Conservation (phyloP, 108 stramenopile genomes). For the Aurantiochytrium sp. region DNA sequence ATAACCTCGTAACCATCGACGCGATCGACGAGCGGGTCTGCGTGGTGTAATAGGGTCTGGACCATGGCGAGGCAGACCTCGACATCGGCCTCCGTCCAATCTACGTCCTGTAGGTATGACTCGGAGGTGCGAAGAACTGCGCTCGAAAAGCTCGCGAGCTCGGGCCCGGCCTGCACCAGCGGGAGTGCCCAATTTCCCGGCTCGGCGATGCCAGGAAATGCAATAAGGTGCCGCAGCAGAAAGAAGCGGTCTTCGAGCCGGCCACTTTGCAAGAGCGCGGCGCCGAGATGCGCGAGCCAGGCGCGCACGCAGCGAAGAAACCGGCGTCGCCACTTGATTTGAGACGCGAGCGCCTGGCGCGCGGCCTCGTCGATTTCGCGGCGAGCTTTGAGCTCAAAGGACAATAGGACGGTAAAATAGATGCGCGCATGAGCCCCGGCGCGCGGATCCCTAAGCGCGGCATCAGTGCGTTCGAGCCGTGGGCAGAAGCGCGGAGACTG, state of each 20-base stretch:
- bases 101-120: not conserved
- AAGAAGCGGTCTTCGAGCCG: not conserved
- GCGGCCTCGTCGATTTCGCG: not conserved
- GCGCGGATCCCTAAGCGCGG: not conserved
- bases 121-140: not conserved
- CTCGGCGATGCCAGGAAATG: not conserved
- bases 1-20: not conserved
- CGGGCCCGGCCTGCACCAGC: not conserved
- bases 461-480: not conserved
- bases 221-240: not conserved
- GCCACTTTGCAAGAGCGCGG: not conserved
- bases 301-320: not conserved
- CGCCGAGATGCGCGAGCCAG: not conserved
- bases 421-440: not conserved
- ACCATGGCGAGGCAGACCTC: constrained; percentile 1
- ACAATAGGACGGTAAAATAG: not conserved
- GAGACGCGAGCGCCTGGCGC: not conserved
- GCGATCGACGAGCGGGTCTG: not conserved
- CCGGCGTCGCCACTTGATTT: not conserved
- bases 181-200: not conserved
- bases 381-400: not conserved
- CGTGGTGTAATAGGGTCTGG: not conserved
- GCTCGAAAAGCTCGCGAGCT: not conserved
- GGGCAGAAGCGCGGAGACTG: not conserved
- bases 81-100: not conserved